A percentile compares a stretch with the other conserved stretches of the same genome.
Conservation (phyloP, 129 eudicot species). For the Pseudognaphalium luteoalbum region DNA sequence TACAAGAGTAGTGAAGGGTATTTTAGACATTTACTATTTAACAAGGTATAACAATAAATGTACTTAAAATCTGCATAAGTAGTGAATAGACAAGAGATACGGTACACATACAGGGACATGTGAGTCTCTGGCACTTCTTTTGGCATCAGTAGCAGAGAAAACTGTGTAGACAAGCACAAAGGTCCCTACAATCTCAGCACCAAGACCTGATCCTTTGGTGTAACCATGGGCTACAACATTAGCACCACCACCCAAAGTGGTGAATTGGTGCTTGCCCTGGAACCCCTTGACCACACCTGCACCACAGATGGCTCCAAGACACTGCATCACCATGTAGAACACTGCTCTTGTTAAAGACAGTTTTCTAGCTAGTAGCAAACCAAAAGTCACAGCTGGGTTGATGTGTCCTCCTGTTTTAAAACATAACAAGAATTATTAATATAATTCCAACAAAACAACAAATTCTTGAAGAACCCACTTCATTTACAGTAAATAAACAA, state of each 20-base stretch:
- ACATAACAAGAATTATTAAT: neutral
- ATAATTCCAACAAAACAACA: neutral
- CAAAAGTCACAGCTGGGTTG: constrained; percentile 93
- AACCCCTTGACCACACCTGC: constrained; percentile 94
- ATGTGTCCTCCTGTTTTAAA: constrained; percentile 87
- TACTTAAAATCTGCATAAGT: neutral
- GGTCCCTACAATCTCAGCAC: constrained; percentile 82
- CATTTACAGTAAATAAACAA: neutral
- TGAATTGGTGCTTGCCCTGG: constrained; percentile 45
- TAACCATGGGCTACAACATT: constrained; percentile 78
- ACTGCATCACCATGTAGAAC: constrained; percentile 91
- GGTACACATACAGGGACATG: constrained; percentile 82
- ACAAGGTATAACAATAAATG: neutral
- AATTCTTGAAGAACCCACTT: constrained; percentile 10
- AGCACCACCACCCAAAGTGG: constrained; percentile 67
- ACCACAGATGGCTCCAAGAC: constrained; percentile 89
- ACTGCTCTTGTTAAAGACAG: constrained; percentile 72
- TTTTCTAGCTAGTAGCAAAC: constrained; percentile 81
- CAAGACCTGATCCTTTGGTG: constrained; percentile 86
- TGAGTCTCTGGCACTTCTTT: constrained; percentile 95
- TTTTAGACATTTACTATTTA: neutral
- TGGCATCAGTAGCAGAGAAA: constrained; percentile 94
- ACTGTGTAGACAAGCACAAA: constrained; percentile 85
- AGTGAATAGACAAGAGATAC: neutral
- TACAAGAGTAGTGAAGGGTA: neutral